These are phyloP conservation scores for Malbranchea zuffiana DNA, from an alignment of 2,329 filamentous ascomycete genomes.

Conservation along the genomic window DNA sequence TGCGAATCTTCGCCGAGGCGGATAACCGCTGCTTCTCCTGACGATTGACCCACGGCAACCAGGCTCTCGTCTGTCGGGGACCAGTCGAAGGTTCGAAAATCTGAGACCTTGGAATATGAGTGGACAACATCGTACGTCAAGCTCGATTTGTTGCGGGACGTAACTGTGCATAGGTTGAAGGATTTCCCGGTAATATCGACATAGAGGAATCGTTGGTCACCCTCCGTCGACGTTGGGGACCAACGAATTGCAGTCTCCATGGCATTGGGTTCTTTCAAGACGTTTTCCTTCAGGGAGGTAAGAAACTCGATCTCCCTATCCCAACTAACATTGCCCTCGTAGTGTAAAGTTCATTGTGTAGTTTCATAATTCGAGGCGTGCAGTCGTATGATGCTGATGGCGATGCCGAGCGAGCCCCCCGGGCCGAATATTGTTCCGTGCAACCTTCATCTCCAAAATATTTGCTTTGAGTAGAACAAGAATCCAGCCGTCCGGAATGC, in stretches of 20 bases:
- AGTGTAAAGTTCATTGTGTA: no score
- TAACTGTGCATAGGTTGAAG: slow-evolving; percentile 48
- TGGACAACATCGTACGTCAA: slow-evolving; percentile 45
- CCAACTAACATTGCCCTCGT: no score
- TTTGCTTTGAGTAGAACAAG: no score
- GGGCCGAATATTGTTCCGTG: no score
- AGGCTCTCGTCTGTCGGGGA: slow-evolving; percentile 47
- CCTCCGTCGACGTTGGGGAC: slow-evolving; percentile 47
- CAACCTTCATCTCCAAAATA: no score
- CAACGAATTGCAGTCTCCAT: slow-evolving; percentile 55
- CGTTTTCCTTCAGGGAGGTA: no score
- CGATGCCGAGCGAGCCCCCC: no score
- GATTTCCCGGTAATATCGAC: slow-evolving; percentile 51
- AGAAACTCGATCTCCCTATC: no score
- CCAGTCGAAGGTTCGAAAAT: slow-evolving; percentile 57
- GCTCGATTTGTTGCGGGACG: slow-evolving; percentile 25
- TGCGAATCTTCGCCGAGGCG: slow-evolving; percentile 43
- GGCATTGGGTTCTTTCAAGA: no score
- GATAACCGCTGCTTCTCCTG: slow-evolving; percentile 50
- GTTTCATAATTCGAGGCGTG: no score
- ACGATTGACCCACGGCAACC: slow-evolving; percentile 50
- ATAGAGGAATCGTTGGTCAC: slow-evolving; percentile 48
- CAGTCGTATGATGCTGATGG: no score
- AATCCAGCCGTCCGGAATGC: no score
- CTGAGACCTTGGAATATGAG: slow-evolving; percentile 45